A percentile compares a stretch with the other conserved stretches of the same genome.
These are phyloP conservation scores for Exophiala sp. DNA, from an alignment of 2,329 filamentous ascomycete genomes.

Conservation along the genomic window DNA sequence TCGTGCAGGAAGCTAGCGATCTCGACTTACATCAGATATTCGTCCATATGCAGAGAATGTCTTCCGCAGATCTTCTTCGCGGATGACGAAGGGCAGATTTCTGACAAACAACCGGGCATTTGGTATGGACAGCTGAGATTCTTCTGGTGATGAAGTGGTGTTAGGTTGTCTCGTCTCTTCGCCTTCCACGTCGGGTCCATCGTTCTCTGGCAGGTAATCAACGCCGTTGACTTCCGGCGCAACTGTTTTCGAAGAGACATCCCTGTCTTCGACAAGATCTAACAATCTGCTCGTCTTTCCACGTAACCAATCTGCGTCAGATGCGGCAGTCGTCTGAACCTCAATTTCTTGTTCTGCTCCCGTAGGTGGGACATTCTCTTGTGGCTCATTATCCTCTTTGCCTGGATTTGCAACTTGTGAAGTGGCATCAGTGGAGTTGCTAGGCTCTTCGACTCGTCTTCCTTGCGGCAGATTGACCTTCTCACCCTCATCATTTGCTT, in stretches of 20 bases:
- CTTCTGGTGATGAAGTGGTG: slow-evolving; percentile 1
- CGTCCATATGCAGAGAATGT: slow-evolving; percentile 69
- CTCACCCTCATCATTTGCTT: slow-evolving; percentile 9
- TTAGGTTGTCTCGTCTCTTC: neutral
- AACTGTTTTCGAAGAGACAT: slow-evolving; percentile 36
- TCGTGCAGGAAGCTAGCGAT: slow-evolving; percentile 18
- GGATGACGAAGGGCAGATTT: slow-evolving; percentile 79
- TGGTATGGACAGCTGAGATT: slow-evolving; percentile 32
- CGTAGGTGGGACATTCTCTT: neutral
- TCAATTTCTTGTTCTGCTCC: neutral
- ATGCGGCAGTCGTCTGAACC: slow-evolving; percentile 34
- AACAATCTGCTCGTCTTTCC: slow-evolving; percentile 82
- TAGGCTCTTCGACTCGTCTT: neutral
- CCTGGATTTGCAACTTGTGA: neutral
- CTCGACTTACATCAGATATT: slow-evolving; percentile 76
- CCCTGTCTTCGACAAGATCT: slow-evolving; percentile 75
- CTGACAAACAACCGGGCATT: slow-evolving; percentile 79
- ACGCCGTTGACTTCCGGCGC: slow-evolving; percentile 24
- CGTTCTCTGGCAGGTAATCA: slow-evolving; percentile 19
- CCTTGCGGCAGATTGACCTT: neutral
- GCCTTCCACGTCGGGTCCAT: slow-evolving; percentile 20
- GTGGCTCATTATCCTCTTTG: neutral
- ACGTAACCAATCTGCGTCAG: slow-evolving; percentile 87
- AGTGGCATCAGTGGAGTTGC: too few relatives aligned
- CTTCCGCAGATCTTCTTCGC: slow-evolving; percentile 70